Base-by-base conservation (phyloP, 306 rosid genomes). In the Comarum palustre region DNA sequence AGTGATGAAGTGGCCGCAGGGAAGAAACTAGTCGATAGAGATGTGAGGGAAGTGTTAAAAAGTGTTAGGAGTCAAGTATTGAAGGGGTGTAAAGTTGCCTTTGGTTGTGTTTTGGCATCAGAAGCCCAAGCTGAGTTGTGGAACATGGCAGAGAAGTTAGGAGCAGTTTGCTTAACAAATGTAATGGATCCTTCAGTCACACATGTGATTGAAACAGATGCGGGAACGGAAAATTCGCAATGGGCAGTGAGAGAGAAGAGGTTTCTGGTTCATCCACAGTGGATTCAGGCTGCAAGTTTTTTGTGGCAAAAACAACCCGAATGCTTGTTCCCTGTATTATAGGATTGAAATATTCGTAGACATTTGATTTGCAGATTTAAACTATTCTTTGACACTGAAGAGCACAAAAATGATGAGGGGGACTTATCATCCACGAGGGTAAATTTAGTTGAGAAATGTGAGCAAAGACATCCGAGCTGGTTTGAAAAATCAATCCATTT, bases 21-120 rank as follows among this genome's bases (percentile, higher is more conserved):
- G 63, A 83, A 63, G 10, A 82, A 82, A 73, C 80, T 81, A 63
- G 79, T 22, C 20, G 85, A 82, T 31, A 81, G 89, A 80, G 98
- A 94, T 76, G 98, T 89, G 81, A 88, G 97, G 74, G 80, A 88
- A 96, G 98, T 93, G 78, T 71, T 94, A 79, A 75, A 79, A 74
- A 39, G 80, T 0, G 13, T 82, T 55, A 81, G 82, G 36, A 80
- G 76, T 34, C 83, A 84, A 75, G 78, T 88, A 12, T 83, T 94
- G 9, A 77, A 79, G 3, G 97, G 90, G 8, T 91, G 92, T 55
- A 88, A 78, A 72, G 64, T 91, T 0, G 80, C 90, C 52, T 91
- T 94, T 69, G 88, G 88, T 77, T 91, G 84, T 3, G 88, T 86
- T 22, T 74, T 79, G 55, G 91, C 84, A 12, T 51, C 71, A 20